A percentile compares a stretch with the other conserved stretches of the same genome.
Evolutionary conservation across 257 asterid genomes (phyloP).

Genomic region (Knoxia roxburghii): DNA sequence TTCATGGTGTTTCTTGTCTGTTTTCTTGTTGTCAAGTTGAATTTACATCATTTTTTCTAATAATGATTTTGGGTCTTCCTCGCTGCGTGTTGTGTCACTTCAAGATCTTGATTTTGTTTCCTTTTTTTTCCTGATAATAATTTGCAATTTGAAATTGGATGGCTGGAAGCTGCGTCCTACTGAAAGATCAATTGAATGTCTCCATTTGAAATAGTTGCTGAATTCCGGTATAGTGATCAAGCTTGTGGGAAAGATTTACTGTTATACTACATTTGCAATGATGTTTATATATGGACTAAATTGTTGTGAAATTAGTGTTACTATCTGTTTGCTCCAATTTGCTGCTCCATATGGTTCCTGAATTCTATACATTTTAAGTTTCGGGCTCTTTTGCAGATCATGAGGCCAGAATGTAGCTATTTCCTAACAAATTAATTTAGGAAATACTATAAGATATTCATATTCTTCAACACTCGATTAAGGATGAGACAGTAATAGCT

Average conservation of each 20-base stretch:
- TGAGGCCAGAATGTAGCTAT: not conserved
- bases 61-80: not conserved
- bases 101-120: conserved; percentile 9
- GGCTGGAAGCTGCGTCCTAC: not conserved
- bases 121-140: not conserved
- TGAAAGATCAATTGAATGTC: not conserved
- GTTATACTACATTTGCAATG: not conserved
- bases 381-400: not conserved
- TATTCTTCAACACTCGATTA: not conserved
- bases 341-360: not conserved
- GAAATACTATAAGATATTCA: not conserved
- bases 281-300: not conserved
- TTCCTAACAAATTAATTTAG: not conserved
- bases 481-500: too few relatives aligned
- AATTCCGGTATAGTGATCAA: not conserved
- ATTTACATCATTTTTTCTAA: not conserved
- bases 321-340: not conserved
- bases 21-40: not conserved
- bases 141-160: not conserved
- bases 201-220: not conserved
- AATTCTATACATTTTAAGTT: too few relatives aligned
- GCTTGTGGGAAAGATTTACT: not conserved
- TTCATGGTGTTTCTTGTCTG: not conserved
- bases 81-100: not conserved
- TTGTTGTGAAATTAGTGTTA: not conserved